Base-by-base conservation (phyloP, 352 stramenopile genomes). In the Phytophthora lateralis region DNA sequence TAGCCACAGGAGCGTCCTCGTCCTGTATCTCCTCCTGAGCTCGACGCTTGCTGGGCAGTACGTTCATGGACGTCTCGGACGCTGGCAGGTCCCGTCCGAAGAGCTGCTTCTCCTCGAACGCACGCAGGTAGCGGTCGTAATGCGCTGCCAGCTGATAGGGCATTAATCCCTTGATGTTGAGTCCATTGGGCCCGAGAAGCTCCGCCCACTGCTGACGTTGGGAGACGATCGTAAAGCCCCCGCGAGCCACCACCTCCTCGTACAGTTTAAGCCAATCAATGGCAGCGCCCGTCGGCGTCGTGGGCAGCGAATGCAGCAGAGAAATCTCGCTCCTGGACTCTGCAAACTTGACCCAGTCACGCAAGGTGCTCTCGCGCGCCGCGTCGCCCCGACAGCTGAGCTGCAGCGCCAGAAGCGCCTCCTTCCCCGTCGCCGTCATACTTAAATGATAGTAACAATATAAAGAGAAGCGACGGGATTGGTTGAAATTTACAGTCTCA, bases 261-360 rank as follows among this genome's bases (percentile, higher is more conserved):
- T 94, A 94, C 50, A 94, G 66, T 38, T 83, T 74, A 18, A 94
- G 66, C 77, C 84, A 90, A 69, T 92, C 82, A 60, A 94, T 86
- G 1, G 69, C 17, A 27, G 63, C 68, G 43, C 80, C 80, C 9
- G 81, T 70, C 1, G 76, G 78, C 29, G 73, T 80, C 63, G 75
- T 80, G 8, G 82, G 82, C 44, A 92, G 73, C 3, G 14, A 52
- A 35, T 85, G 80, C 15, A 92, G 69, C 35, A 73, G 49, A 30
- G 60, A 30, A 14, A 75, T 39, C 64, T 90, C 78, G 0, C 69
- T 69, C 1, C 82, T 80, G 11, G 64, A 17, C 55, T 92, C 82
- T 1, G 42, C 12, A 46, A 92, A 90, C 35, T 73, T 59, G 8
- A 90, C 35, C 75, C 79, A 84, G 57, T 92, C 82, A 2, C 73